Base-by-base conservation (phyloP, 805 yeast genomes). In the Metschnikowia borealis region DNA sequence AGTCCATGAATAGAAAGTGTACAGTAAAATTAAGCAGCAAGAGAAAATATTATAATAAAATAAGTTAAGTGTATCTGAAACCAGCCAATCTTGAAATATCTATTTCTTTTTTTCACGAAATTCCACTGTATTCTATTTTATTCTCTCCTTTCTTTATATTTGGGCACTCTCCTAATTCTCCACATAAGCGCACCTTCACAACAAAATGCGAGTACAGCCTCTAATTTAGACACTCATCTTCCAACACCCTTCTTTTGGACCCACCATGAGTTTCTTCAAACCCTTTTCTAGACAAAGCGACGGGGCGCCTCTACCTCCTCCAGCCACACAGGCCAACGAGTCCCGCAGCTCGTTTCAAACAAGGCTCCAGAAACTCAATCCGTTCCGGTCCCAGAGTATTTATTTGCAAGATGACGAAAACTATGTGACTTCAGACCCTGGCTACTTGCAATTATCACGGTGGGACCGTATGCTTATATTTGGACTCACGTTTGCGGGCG, bases 391-490 rank as follows among this genome's bases (percentile, higher is more conserved):
- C 34, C 63, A 63, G 47, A 68, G 71, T 21, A 68, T 73, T 2
- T 71, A 69, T 53, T 61, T 73, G 32, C 70, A 73, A 53, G 78
- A 73, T 46, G 76, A 73, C 18, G 70, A 69, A 3, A 71, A 69
- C 52, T 69, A 68, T 52, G 78, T 73, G 29, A 73, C 78, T 1
- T 58, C 74, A 0, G 74, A 74, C 11, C 75, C 76, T 0, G 78
- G 78, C 5, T 66, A 64, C 54, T 71, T 69, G 54, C 74, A 74
- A 57, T 64, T 74, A 44, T 70, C 75, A 10, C 60, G 74, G 26
- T 73, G 78, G 78, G 79, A 74, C 57, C 62, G 79, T 48, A 73
- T 74, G 77, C 60, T 74, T 20, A 71, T 74, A 8, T 74, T 74
- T 54, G 77, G 67, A 3, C 63, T 74, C 45, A 71, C 76, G 0